Conservation (phyloP, 75 land plant genomes). For the Pinus taeda region DNA sequence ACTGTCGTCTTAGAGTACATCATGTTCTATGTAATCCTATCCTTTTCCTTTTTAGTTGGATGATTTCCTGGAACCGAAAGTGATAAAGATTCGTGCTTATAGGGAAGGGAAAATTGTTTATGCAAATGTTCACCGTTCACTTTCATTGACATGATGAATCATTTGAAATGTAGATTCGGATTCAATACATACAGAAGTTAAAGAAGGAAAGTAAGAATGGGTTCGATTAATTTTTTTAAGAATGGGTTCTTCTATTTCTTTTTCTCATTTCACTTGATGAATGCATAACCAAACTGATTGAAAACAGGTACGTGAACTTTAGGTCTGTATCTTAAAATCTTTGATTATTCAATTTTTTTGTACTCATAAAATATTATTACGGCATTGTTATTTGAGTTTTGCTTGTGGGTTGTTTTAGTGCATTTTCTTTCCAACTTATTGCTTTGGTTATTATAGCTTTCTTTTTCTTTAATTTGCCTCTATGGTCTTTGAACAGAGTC, state of each 20-base stretch:
- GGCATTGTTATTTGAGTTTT: background rate
- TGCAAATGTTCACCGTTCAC: background rate
- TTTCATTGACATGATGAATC: background rate
- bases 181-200: background rate
- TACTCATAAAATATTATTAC: background rate
- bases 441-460: no score
- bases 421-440: background rate
- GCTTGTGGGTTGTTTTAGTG: background rate
- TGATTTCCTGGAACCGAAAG: no score
- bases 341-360: background rate
- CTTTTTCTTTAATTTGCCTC: no score
- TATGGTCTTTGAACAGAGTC: no score
- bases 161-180: background rate
- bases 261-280: background rate
- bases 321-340: background rate
- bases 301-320: background rate
- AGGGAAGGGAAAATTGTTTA: background rate
- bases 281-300: background rate
- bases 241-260: background rate
- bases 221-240: background rate
- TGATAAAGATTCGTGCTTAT: no score
- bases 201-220: background rate
- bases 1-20: background rate
- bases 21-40: no score
- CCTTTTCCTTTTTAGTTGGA: no score